phyloP scores from a whole-genome alignment of 768 basidiomycete species.

The Lyophyllum shimeji region DNA sequence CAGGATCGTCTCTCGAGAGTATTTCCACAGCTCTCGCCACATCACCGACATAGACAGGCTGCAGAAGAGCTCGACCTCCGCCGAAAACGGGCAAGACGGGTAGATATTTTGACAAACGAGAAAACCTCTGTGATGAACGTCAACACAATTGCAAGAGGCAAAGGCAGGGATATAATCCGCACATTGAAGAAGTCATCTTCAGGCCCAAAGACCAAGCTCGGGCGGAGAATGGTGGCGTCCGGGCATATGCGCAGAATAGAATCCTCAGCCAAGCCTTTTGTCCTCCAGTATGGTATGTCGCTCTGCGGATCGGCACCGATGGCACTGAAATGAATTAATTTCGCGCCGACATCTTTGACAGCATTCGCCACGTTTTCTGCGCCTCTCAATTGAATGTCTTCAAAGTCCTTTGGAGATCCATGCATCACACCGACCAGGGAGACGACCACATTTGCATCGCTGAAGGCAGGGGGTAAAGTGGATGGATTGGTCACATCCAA shows the following conservation, averaged over 20 bases:
- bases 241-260: slow-evolving; percentile 46
- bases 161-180: slow-evolving; percentile 17
- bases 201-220: slow-evolving; percentile 75
- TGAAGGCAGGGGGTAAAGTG: slow-evolving; percentile 48
- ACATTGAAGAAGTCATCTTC: slow-evolving; percentile 78
- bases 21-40: slow-evolving; percentile 62
- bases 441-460: slow-evolving; percentile 55
- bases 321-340: slow-evolving; percentile 66
- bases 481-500: slow-evolving; percentile 57
- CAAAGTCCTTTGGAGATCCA: slow-evolving; percentile 55
- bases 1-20: slow-evolving; percentile 44
- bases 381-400: slow-evolving; percentile 62
- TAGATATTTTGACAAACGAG: slow-evolving; percentile 53
- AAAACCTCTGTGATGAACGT: slow-evolving; percentile 50
- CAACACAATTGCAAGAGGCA: neutral
- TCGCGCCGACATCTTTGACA: slow-evolving; percentile 52
- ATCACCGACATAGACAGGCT: slow-evolving; percentile 74
- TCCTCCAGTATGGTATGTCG: slow-evolving; percentile 56
- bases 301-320: slow-evolving; percentile 70
- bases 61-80: slow-evolving; percentile 64
- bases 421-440: slow-evolving; percentile 72
- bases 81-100: slow-evolving; percentile 79
- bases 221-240: slow-evolving; percentile 63
- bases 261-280: slow-evolving; percentile 63
- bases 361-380: slow-evolving; percentile 63